Evolutionary conservation across 176 grass and related monocot genomes (phyloP).

Genomic region (Aegilops bicornis): DNA sequence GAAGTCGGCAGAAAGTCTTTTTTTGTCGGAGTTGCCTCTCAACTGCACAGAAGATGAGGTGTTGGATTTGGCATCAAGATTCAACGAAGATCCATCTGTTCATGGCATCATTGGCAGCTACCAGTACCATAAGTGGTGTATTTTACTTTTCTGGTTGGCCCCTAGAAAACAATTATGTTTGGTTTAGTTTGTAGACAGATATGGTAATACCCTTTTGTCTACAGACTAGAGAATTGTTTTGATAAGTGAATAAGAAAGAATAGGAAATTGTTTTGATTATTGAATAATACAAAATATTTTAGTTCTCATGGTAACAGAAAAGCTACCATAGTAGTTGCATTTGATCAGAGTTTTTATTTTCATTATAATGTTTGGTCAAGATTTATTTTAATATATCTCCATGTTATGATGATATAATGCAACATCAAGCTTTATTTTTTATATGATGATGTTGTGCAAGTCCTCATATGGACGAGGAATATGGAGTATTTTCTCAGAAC

Average conservation of each 20-base stretch:
- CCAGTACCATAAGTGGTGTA: slow-evolving; percentile 68
- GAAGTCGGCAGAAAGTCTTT: slow-evolving; percentile 78
- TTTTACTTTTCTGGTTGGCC: slow-evolving; percentile 3
- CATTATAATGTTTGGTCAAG: slow-evolving; percentile 3
- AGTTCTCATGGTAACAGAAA: neutral
- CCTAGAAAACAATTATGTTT: neutral
- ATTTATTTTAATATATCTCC: neutral
- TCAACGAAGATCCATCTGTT: slow-evolving; percentile 75
- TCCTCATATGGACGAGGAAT: too few species aligned
- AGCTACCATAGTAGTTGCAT: neutral
- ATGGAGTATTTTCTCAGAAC: too few species aligned
- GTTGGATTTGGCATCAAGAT: slow-evolving; percentile 46
- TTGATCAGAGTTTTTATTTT: neutral
- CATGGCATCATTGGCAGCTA: slow-evolving; percentile 84
- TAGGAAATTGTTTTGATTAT: neutral
- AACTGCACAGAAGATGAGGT: slow-evolving; percentile 67
- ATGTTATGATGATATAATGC: too few species aligned
- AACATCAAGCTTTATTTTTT: too few species aligned
- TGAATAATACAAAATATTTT: neutral
- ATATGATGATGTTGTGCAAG: too few species aligned
- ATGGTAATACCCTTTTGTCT: neutral
- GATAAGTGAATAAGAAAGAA: neutral
- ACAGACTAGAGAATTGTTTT: too few species aligned
- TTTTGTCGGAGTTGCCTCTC: slow-evolving; percentile 47
- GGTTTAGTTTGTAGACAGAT: neutral